Evolutionary conservation across 192 early-diverging fungal species (phyloP).

Genomic region (Paraglomus occultum): DNA sequence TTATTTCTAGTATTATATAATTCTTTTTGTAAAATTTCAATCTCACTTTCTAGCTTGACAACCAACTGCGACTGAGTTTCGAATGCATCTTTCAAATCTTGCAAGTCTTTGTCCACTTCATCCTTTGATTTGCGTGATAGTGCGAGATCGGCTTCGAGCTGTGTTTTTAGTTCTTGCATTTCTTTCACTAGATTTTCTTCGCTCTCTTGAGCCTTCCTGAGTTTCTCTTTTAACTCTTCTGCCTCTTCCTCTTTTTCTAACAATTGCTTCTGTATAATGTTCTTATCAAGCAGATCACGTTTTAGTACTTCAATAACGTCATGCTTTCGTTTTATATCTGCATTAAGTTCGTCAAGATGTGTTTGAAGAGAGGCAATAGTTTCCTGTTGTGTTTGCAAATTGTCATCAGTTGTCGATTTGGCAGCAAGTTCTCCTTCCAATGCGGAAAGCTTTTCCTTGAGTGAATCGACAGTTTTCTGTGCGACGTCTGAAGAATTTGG

Average conservation of each 20-base stretch:
- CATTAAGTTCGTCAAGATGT: constrained; percentile 12
- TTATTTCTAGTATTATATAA: background rate
- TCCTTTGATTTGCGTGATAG: too few species aligned
- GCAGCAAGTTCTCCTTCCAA: constrained; percentile 22
- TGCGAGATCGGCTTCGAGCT: too few species aligned
- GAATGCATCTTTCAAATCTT: constrained; percentile 9
- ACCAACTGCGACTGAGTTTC: background rate
- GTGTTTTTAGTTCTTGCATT: too few species aligned
- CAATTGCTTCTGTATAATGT: background rate
- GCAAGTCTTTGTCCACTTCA: background rate
- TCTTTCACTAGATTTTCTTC: too few species aligned
- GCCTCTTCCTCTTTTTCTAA: constrained; percentile 5
- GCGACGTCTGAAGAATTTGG: constrained; percentile 15
- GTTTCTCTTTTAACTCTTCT: constrained; percentile 9
- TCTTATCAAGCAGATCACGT: background rate
- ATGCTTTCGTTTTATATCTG: background rate
- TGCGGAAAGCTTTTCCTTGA: constrained; percentile 10
- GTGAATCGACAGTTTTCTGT: constrained; percentile 1
- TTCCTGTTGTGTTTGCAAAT: background rate
- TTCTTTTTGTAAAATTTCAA: constrained; percentile 15
- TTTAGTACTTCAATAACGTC: background rate
- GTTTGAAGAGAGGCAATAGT: background rate
- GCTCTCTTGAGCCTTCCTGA: background rate
- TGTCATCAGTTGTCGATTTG: too few species aligned
- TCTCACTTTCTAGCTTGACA: background rate